phyloP scores from a whole-genome alignment of 306 rosid species.

The Trichosanthes cucumerina region DNA sequence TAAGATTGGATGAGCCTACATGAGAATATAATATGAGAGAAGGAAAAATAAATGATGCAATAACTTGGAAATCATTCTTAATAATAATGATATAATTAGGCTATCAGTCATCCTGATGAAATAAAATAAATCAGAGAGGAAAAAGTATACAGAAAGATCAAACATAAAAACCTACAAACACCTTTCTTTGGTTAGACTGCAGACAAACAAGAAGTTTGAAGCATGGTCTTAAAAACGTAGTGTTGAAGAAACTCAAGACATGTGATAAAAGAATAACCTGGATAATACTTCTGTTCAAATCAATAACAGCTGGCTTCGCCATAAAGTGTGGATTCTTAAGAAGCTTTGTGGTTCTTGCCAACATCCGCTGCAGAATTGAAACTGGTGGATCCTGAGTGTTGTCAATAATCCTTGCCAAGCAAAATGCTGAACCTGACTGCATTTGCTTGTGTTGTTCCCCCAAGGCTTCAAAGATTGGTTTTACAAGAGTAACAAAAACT shows the following conservation, averaged over 20 bases:
- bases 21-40: neutral
- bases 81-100: neutral
- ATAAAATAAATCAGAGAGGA: neutral
- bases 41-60: neutral
- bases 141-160: neutral
- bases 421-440: conserved; percentile 55
- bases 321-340: conserved; percentile 64
- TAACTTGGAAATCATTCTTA: neutral
- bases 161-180: too few relatives aligned
- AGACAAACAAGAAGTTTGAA: neutral
- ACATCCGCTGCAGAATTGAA: conserved; percentile 50
- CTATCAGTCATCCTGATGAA: neutral
- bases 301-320: conserved; percentile 64
- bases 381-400: conserved; percentile 50
- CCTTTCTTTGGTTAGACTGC: neutral
- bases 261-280: conserved; percentile 26
- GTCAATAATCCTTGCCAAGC: conserved; percentile 50
- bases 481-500: conserved; percentile 40
- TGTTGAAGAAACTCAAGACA: neutral
- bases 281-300: conserved; percentile 52
- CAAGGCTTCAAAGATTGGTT: conserved; percentile 63
- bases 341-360: conserved; percentile 50
- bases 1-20: neutral
- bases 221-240: neutral
- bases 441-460: conserved; percentile 78